Percentiles rank a stretch among this genome's conserved stretches.
Evolutionary conservation across 176 grass and related monocot species (phyloP).

Genomic region (Triticum dicoccoides): DNA sequence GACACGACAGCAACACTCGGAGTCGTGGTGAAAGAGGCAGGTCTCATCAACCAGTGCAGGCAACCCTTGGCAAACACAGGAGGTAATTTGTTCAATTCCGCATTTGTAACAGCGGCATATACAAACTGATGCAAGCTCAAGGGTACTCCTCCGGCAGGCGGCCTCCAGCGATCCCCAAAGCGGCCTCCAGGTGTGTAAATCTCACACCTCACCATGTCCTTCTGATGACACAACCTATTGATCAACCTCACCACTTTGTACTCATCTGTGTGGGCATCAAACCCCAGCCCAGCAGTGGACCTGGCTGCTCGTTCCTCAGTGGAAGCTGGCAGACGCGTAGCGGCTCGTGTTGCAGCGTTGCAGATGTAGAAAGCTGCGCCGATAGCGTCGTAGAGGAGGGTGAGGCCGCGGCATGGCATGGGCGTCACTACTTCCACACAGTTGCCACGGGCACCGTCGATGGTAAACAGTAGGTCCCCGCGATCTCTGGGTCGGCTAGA

Average conservation of each 20-base stretch:
- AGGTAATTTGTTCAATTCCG: background rate
- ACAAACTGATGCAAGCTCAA: background rate
- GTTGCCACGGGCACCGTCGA: background rate
- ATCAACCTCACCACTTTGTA: conserved; percentile 33
- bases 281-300: conserved; percentile 11
- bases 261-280: background rate
- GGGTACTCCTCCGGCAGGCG: background rate
- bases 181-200: background rate
- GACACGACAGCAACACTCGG: background rate
- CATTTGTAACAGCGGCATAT: background rate
- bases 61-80: conserved; percentile 1
- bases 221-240: background rate
- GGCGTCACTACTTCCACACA: background rate
- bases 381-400: conserved; percentile 1
- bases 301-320: background rate
- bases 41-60: background rate
- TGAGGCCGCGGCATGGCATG: background rate
- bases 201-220: background rate
- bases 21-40: too few species aligned
- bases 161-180: background rate
- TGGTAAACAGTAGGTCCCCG: background rate
- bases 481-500: background rate
- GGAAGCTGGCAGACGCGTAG: conserved; percentile 1
- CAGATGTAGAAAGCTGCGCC: conserved; percentile 5
- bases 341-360: conserved; percentile 25